Base-by-base conservation (phyloP, 1,284 basidiomycete species). In the Veloporphyrellus conicus region DNA sequence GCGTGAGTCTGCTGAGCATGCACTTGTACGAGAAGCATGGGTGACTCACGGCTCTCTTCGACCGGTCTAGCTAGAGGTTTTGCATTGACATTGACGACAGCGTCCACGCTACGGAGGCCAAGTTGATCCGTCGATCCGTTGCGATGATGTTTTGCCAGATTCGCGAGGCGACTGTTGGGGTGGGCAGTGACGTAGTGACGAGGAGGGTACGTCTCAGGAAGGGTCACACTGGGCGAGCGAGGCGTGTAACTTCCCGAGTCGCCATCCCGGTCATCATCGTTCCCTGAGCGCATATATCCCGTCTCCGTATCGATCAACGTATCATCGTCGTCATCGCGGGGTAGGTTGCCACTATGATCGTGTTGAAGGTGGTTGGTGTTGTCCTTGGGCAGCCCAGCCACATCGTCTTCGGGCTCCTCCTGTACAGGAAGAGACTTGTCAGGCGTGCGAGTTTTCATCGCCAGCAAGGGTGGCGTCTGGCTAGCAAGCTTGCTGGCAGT, bases 381-480 rank as follows among this genome's bases (percentile, higher is more conserved):
- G 8, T 67, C 68, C 53, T 71, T 73, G 23, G 32, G 22, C 18
- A 59, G 50, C 5, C 65, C 54, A 3, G 66, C 62, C 10, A 73
- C 66, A 52, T 86, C 82, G 55, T 87, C 85, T 56, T 87, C 85
- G 22, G 75, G 72, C 54, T 88, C 85, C 61, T 88, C 85, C 63
- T 89, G 85, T 3, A 88, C 76, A 6, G 86, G 87, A 22, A 89
- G 71, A 27, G 84, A 85, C 39, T 82, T 75, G 61, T 86, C 85
- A 2, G 84, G 80, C n/a, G 79, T 80, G 28, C 82, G 79, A 3
- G 73, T 71, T 50, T 73, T 72, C 55, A 75, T 71, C 6, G 74
- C 63, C 55, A 79, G 81, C 37, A 74, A 53, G 6, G 82, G 81
- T 0, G 81, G 79, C 0, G 80, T 79, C 56, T 82, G 78, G 35